phyloP scores from a whole-genome alignment of 345 rosid species.

The rapeseed (Brassica napus) region Da-Ae NC_063440.1:17648501-17649000 shows the following conservation, averaged over 20 bases:
- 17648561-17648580: slow-evolving; percentile 60
- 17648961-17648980: slow-evolving; percentile 87
- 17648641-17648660: slow-evolving; percentile 7
- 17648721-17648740: slow-evolving; percentile 76
- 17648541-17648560: slow-evolving; percentile 52
- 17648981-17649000: slow-evolving; percentile 90
- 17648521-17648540: slow-evolving; percentile 56
- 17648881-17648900: slow-evolving; percentile 97
- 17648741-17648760: slow-evolving; percentile 73
- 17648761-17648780: slow-evolving; percentile 72
- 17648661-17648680: slow-evolving; percentile 10
- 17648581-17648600: slow-evolving; percentile 91
- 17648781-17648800: slow-evolving; percentile 39
- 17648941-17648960: slow-evolving; percentile 78
- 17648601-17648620: slow-evolving; percentile 86
- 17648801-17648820: slow-evolving; percentile 13
- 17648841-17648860: slow-evolving; percentile 64
- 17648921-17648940: slow-evolving; percentile 87
- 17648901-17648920: slow-evolving; percentile 91
- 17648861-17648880: slow-evolving; percentile 78
- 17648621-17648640: background rate
- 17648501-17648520: slow-evolving; percentile 57
- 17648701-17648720: slow-evolving; percentile 67
- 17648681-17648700: slow-evolving; percentile 59
- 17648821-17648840: slow-evolving; percentile 58